Base-by-base conservation (phyloP, 805 yeast species). In the Saccharomycopsis fodiens region DNA sequence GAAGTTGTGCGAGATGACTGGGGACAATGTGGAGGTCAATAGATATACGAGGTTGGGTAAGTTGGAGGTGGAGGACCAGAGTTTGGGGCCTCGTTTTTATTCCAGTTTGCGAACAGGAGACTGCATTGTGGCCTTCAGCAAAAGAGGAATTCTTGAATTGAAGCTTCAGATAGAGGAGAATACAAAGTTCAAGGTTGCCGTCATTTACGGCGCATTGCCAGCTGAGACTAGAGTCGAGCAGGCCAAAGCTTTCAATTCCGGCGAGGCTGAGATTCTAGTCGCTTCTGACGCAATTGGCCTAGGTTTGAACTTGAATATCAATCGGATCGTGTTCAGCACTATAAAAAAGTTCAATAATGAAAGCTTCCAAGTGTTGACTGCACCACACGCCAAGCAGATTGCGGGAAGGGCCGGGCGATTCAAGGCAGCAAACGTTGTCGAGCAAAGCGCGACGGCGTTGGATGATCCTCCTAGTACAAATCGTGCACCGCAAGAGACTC, bases 251-350 rank as follows among this genome's bases (percentile, higher is more conserved):
- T 93, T 93, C 62, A 93, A 93, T 58, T 65, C 59, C n/a, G 91
- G 95, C 2, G 73, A 74, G 30, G 82, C 78, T 52, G 93, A 89
- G 56, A 72, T 85, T n/a, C 67, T 93, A 32, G 85, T 93, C 4
- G 97, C 98, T 1, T 85, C 96, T 2, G 97, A 93, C 66, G 98
- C 98, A 0, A 79, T 93, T 51, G 98, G 98, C 2, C 91, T 93
- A 97, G 98, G 98, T 0, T 69, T 93, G 44, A 93, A 93, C 58
- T 68, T 93, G 56, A 81, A 85, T 21, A 89, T 93, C 53, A 77
- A 79, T 48, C 67, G 97, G 49, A 74, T 93, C 3, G 73, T 93
- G 1, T 89, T 93, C 58, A 76, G 83, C 15, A 71, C 81, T 0
- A 66, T 74, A 22, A 59, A 60, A 41, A 93, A 93, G 61, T 89